A percentile compares a stretch with the other conserved stretches of the same genome.
Conservation (phyloP, 2,329 filamentous ascomycete genomes). For the Ophiostoma ulmi region DNA sequence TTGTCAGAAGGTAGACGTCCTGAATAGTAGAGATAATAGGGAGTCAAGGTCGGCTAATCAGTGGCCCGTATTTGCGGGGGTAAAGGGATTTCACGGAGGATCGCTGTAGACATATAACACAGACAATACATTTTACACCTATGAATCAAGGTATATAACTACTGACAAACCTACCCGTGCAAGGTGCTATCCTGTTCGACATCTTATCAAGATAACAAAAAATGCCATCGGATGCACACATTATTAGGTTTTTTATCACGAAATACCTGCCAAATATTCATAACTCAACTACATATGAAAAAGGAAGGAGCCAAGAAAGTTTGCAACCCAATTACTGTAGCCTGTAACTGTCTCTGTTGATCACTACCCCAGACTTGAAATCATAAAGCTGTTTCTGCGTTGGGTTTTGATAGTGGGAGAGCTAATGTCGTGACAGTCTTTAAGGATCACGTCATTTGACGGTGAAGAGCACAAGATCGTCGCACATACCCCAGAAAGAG, state of each 20-base stretch:
- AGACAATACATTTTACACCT: no score
- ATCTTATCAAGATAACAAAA: background rate
- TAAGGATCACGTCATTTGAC: background rate
- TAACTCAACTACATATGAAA: background rate
- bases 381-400: background rate
- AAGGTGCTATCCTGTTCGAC: no score
- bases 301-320: background rate
- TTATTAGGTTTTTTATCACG: background rate
- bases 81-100: no score
- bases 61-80: no score
- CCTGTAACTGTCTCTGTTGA: no score
- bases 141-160: no score
- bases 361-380: background rate
- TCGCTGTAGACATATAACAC: no score
- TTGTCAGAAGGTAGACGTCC: no score
- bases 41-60: no score
- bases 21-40: no score
- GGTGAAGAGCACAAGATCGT: background rate
- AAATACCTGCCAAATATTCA: background rate
- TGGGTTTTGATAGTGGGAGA: background rate
- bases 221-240: no score
- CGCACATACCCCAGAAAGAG: background rate
- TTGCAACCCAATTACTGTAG: background rate
- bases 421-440: background rate
- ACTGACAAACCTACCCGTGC: no score